phyloP scores from a whole-genome alignment of 495 filamentous ascomycete genomes.

The Aspergillus cavernicola region DNA sequence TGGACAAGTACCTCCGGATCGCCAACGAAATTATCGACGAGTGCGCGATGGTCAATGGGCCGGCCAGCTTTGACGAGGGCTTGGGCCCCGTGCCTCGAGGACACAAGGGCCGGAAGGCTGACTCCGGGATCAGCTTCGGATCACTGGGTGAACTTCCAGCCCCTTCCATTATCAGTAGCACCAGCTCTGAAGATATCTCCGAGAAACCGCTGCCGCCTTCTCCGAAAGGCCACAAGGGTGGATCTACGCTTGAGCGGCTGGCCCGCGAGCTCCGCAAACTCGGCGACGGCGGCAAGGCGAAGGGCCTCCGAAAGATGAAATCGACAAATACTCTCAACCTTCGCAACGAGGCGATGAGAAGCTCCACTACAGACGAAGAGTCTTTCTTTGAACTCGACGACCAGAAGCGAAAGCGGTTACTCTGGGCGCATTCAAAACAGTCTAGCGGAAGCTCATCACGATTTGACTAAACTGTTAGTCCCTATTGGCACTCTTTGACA shows the following conservation, averaged over 20 bases:
- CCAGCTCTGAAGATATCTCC: constrained; percentile 21
- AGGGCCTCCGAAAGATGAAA: constrained; percentile 48
- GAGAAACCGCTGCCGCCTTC: constrained; percentile 50
- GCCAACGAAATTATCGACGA: constrained; percentile 61
- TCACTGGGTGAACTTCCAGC: constrained; percentile 27
- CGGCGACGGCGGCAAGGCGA: constrained; percentile 30
- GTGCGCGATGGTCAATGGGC: constrained; percentile 48
- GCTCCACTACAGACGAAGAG: constrained; percentile 22
- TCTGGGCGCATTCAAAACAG: constrained; percentile 35
- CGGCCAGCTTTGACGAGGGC: constrained; percentile 38
- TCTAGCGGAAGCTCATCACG: constrained; percentile 19
- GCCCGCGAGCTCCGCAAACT: constrained; percentile 53
- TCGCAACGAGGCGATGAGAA: constrained; percentile 25
- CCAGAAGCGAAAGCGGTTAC: constrained; percentile 43
- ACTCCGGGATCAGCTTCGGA: constrained; percentile 62
- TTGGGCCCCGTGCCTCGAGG: constrained; percentile 25
- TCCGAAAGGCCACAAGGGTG: constrained; percentile 31
- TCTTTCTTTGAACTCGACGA: constrained; percentile 49
- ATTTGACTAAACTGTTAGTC: constrained; percentile 10
- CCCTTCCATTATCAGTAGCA: constrained; percentile 32
- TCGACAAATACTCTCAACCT: constrained; percentile 36
- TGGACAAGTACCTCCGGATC: constrained; percentile 59
- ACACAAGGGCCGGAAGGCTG: constrained; percentile 52
- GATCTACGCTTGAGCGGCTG: constrained; percentile 56
- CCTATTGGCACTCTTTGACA: neutral